Evolutionary conservation across 2,329 filamentous ascomycete genomes (phyloP).

Genomic region (Ophiostoma fasciatum): DNA sequence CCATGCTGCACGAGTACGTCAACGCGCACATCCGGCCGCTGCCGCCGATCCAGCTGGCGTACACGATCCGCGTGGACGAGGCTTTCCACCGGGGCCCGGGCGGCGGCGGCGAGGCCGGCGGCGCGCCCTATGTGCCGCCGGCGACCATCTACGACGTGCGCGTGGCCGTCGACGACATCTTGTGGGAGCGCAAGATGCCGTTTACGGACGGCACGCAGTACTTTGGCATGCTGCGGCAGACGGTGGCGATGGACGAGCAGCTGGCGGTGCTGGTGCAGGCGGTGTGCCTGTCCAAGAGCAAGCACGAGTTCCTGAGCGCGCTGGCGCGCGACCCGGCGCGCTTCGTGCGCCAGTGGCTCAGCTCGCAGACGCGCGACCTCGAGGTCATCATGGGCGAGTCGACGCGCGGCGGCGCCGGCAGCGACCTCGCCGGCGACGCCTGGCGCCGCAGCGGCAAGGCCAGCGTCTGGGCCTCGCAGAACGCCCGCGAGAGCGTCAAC

Average conservation of each 20-base stretch:
- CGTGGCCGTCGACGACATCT: conserved; percentile 70
- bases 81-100: conserved; percentile 47
- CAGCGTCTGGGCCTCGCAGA: conserved; percentile 42
- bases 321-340: conserved; percentile 68
- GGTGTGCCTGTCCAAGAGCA: conserved; percentile 71
- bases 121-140: conserved; percentile 32
- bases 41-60: conserved; percentile 68
- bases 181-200: conserved; percentile 50
- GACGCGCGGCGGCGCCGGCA: conserved; percentile 35
- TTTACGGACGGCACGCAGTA: conserved; percentile 57
- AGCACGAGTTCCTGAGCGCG: conserved; percentile 72
- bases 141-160: conserved; percentile 84
- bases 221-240: conserved; percentile 58
- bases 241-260: conserved; percentile 68
- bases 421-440: conserved; percentile 39
- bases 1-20: conserved; percentile 68
- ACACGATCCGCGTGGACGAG: conserved; percentile 87
- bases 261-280: conserved; percentile 72
- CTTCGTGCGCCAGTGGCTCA: conserved; percentile 79
- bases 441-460: conserved; percentile 48
- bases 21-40: conserved; percentile 64
- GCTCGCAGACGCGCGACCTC: conserved; percentile 78
- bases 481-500: conserved; percentile 48
- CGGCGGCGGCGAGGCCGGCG: neutral
- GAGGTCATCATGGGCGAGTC: conserved; percentile 79